These are phyloP conservation scores for Colletotrichum destructivum DNA, from an alignment of 2,329 filamentous ascomycete species.

Conservation along the genomic window DNA sequence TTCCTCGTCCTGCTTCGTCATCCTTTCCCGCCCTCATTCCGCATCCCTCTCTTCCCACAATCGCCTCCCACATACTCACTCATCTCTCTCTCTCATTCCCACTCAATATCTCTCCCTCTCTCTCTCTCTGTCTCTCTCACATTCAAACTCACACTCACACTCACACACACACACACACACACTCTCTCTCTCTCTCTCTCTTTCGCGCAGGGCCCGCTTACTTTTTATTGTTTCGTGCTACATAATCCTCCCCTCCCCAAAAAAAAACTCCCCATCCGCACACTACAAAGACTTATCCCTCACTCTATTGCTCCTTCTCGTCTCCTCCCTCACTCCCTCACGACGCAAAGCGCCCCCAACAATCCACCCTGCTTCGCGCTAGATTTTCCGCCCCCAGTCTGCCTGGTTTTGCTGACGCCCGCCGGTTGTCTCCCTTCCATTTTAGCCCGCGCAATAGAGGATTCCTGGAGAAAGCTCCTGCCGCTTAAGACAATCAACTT, in stretches of 20 bases:
- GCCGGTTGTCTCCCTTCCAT: slow-evolving; percentile 29
- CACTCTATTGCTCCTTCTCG: slow-evolving; percentile 21
- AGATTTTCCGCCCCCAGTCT: slow-evolving; percentile 21
- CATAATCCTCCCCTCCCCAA: not conserved
- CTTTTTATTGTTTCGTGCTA: slow-evolving; percentile 33
- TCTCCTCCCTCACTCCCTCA: slow-evolving; percentile 22
- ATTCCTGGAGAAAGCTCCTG: slow-evolving; percentile 41
- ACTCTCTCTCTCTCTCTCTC: not conserved
- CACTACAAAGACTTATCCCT: not conserved
- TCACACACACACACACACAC: no score
- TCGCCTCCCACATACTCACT: slow-evolving; percentile 21
- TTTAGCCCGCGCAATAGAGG: slow-evolving; percentile 38
- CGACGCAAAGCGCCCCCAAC: slow-evolving; percentile 9
- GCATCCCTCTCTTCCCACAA: slow-evolving; percentile 27
- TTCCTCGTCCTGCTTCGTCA: slow-evolving; percentile 18
- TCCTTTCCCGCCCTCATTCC: slow-evolving; percentile 10
- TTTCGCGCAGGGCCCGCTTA: slow-evolving; percentile 26
- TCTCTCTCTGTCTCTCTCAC: no score
- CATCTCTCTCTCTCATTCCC: not conserved
- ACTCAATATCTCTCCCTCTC: not conserved
- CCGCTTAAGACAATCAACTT: slow-evolving; percentile 36
- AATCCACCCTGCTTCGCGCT: slow-evolving; percentile 21
- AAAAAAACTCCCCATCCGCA: slow-evolving; percentile 10
- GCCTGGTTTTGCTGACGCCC: slow-evolving; percentile 38
- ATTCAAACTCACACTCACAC: no score